A percentile compares a stretch with the other conserved stretches of the same genome.
Conservation (phyloP, 2,329 filamentous ascomycete species). For the Myotisia sp. region DNA sequence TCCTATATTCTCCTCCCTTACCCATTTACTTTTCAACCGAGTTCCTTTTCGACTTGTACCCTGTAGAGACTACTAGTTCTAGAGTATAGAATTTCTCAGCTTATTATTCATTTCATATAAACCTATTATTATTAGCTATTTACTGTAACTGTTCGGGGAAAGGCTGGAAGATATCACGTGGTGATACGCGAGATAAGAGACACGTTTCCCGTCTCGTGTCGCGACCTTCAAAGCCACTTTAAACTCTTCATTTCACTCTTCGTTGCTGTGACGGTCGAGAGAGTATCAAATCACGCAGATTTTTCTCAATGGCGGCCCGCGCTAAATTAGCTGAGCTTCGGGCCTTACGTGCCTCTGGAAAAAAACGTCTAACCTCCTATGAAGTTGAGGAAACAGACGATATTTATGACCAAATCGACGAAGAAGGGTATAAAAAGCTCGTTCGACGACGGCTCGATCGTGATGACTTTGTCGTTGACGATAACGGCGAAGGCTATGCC, state of each 20-base stretch:
- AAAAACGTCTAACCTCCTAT: slow-evolving; percentile 79
- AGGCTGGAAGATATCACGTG: no score
- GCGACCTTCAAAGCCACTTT: no score
- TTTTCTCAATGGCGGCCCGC: slow-evolving; percentile 11
- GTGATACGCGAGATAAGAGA: no score
- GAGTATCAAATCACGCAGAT: background rate
- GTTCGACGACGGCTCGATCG: slow-evolving; percentile 77
- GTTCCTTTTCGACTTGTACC: background rate
- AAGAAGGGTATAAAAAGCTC: slow-evolving; percentile 93
- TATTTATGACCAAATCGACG: slow-evolving; percentile 91
- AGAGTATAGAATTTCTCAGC: no score
- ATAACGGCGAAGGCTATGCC: slow-evolving; percentile 86
- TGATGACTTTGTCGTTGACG: slow-evolving; percentile 95
- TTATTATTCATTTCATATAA: no score
- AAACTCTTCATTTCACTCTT: no score
- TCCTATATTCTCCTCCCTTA: background rate
- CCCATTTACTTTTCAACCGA: slow-evolving; percentile 4
- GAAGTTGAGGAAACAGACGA: slow-evolving; percentile 69
- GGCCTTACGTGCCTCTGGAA: slow-evolving; percentile 73
- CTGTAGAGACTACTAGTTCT: no score
- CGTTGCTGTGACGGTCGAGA: no score
- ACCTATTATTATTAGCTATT: no score
- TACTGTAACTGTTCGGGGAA: no score
- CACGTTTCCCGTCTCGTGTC: no score
- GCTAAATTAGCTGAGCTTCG: slow-evolving; percentile 53